A percentile compares a stretch with the other conserved stretches of the same genome.
Evolutionary conservation across 768 basidiomycete genomes (phyloP).

Genomic region (Mycena indigotica): DNA sequence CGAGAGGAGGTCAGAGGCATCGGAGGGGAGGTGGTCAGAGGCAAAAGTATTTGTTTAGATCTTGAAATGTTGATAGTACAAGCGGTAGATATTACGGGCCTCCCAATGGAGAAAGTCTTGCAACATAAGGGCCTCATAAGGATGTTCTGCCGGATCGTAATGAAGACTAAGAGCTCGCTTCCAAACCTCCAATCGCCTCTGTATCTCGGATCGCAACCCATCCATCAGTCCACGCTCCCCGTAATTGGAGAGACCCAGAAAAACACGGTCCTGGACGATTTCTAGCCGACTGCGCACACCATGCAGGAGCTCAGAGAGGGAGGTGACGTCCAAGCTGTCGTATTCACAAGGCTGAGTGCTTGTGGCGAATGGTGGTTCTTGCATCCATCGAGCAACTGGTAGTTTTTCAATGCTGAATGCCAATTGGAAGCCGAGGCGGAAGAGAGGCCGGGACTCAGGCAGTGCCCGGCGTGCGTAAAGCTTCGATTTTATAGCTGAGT

Average conservation of each 20-base stretch:
- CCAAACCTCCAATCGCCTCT: neutral
- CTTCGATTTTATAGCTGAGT: neutral
- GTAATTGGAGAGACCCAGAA: neutral
- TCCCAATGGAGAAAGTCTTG: neutral
- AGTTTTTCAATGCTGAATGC: neutral
- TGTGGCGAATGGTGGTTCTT: neutral
- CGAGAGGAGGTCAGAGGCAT: no score
- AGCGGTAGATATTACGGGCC: neutral
- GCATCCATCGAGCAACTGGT: neutral
- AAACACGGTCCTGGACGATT: no score
- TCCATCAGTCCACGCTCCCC: neutral
- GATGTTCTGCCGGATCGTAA: neutral
- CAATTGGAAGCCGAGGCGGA: neutral
- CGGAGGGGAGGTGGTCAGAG: neutral
- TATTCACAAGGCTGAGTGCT: no score
- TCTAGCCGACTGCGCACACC: no score
- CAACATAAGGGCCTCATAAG: neutral
- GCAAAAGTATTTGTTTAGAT: neutral
- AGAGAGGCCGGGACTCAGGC: neutral
- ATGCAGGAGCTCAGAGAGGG: no score
- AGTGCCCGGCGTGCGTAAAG: neutral
- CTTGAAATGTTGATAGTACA: neutral
- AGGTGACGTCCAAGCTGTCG: no score
- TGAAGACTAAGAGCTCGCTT: neutral
- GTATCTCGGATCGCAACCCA: neutral